Evolutionary conservation across 2,329 filamentous ascomycete species (phyloP), one percentile per base, ranked within the genome.

Genomic region (Pyrenophora tritici-repentis): DNA sequence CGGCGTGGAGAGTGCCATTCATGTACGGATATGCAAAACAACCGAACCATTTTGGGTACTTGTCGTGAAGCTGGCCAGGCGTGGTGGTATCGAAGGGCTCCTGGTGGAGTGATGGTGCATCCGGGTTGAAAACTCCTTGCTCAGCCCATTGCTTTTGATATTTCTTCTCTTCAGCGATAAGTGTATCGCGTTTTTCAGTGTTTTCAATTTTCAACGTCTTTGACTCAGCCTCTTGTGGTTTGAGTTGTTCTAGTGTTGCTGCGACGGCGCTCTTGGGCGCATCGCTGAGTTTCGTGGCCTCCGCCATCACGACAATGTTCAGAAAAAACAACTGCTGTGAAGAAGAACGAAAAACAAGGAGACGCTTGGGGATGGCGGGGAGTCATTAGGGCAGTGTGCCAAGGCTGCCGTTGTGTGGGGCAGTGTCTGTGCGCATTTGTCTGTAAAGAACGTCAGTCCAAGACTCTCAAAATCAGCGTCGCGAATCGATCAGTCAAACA

Each of bases 1-100:
- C 94, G 26, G 89, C 91, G 71, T 97, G 93, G 20, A 95, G 82
- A 53, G 67, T 71, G 40, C 73, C 73, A 50, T 76, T 76, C 69
- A 75, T 74, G 62, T 75, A 75, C 8, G 71, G 68, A 42, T 87
- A 90, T 64, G 84, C 86, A 78, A 90, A 88, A 47, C 84, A 87
- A 47, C 88, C 91, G 71, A 93, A 95, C 81, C 92, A 96, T 78
- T 97, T 97, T 62, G 93, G 93, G 66, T 89, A 79, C 73, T 91
- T 87, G 67, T 87, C 82, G 69, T 89, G 89, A 59, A 96, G 81
- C 67, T 94, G 87, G 58, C 84, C 84, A 51, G 89, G 81, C 42
- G 87, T 81, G 64, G 92, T 86, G 55, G 88, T 86, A 68, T 87
- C 83, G 62, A 88, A 85, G 53, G 91, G 89, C 58, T 91, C 83